Evolutionary conservation across 2,329 filamentous ascomycete genomes (phyloP), one percentile per base, ranked within the genome.

Genomic region (Phaeosphaeria sp.): DNA sequence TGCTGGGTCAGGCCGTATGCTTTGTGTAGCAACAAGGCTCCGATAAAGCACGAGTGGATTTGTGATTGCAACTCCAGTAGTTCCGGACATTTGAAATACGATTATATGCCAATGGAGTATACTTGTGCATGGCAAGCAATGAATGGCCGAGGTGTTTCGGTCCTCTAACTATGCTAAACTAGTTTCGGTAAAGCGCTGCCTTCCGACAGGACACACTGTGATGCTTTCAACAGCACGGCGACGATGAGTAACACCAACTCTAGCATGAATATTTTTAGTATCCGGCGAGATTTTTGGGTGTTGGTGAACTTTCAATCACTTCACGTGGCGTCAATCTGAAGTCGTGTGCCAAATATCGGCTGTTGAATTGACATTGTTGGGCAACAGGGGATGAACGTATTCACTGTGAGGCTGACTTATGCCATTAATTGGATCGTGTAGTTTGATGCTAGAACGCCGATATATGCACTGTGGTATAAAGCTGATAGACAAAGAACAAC

Each of bases 1-100:
- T 21, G 89, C 84, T 5, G 86, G 85, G 75, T 94, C 91, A 9
- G 90, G 88, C 47, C 83, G 80, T 72, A 89, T 90, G 47, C 85
- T 77, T 50, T 88, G 87, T 4, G 88, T 89, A 6, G 88, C 85
- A 36, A 94, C 75, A 15, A 93, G 80, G 21, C 89, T 85, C 56
- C 90, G 85, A 75, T 94, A 94, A 62, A 92, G 88, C 60, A 93
- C 86, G 59, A 93, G 79, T 3, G 90, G 91, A 70, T 93, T 92
- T 42, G 82, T 84, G 67, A 84, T 83, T 22, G 81, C 73, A 52
- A 84, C 72, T 50, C 78, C 75, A 18, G 74, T 76, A 18, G 74
- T 76, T 57, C 62, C 62, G 52, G 59, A 49, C 72, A 75, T 71
- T 71, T 47, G 57, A 64, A 65, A 72, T 65, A 69, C 74, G 76